Evolutionary conservation across 1,139 yeast species (phyloP).

Genomic region (Kodamaea derodonti): DNA sequence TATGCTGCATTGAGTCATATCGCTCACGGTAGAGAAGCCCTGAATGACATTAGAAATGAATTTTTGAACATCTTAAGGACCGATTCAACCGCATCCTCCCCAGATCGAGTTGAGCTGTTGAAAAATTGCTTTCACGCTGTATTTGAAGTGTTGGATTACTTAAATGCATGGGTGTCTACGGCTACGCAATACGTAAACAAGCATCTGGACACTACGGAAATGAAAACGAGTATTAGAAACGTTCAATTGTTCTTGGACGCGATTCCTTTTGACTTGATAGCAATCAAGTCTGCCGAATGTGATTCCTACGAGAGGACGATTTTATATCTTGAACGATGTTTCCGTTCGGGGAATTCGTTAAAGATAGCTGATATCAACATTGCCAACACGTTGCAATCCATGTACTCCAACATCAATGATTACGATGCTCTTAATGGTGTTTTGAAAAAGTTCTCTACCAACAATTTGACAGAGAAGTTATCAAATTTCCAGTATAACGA

Average conservation of each 20-base stretch:
- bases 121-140: conserved; percentile 68
- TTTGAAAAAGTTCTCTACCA: conserved; percentile 66
- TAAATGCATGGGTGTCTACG: conserved; percentile 66
- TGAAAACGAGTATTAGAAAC: conserved; percentile 27
- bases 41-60: conserved; percentile 51
- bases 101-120: conserved; percentile 53
- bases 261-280: conserved; percentile 69
- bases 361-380: conserved; percentile 35
- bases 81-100: conserved; percentile 41
- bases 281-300: conserved; percentile 76
- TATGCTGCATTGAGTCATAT: conserved; percentile 71
- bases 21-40: conserved; percentile 43
- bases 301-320: conserved; percentile 86
- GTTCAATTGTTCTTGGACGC: conserved; percentile 46
- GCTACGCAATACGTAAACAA: conserved; percentile 29
- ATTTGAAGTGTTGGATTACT: conserved; percentile 77
- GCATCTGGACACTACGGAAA: conserved; percentile 2
- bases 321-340: conserved; percentile 79
- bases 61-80: conserved; percentile 52
- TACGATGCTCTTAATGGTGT: conserved; percentile 89
- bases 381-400: conserved; percentile 59
- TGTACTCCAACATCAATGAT: conserved; percentile 86
- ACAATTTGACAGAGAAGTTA: conserved; percentile 67
- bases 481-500: conserved; percentile 81
- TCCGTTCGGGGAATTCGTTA: conserved; percentile 36